These are phyloP conservation scores for Plasmopara viticola DNA, from an alignment of 352 stramenopile species.

Conservation along the genomic window DNA sequence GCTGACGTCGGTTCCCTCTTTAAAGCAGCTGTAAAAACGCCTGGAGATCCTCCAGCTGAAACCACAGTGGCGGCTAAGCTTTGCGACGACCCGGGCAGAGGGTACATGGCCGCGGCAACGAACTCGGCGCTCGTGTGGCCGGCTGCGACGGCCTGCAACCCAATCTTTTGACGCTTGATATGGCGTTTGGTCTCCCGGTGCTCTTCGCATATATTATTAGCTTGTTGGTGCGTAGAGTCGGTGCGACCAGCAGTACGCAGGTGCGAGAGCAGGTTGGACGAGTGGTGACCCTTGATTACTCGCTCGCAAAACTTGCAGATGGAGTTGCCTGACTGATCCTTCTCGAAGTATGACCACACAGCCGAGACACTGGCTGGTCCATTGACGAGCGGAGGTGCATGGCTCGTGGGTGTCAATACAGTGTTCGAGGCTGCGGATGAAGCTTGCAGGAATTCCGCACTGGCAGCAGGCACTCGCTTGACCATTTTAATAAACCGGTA, in stretches of 20 bases:
- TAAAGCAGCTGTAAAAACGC: constrained; percentile 20
- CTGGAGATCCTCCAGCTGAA: constrained; percentile 29
- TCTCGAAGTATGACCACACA: constrained; percentile 82
- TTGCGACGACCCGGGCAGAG: constrained; percentile 28
- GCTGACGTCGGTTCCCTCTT: constrained; percentile 20
- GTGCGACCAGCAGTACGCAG: constrained; percentile 67
- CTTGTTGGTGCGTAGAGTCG: constrained; percentile 64
- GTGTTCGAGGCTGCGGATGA: constrained; percentile 5
- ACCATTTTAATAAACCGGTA: constrained; percentile 39
- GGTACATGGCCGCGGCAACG: constrained; percentile 28
- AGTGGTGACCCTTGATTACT: constrained; percentile 83
- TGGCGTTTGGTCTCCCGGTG: constrained; percentile 74
- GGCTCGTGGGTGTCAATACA: constrained; percentile 3
- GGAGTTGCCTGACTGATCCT: constrained; percentile 67
- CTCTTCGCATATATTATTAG: constrained; percentile 68
- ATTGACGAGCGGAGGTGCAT: constrained; percentile 8
- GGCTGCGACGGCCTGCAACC: constrained; percentile 22
- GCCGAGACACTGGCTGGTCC: constrained; percentile 59
- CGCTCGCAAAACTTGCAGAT: constrained; percentile 81
- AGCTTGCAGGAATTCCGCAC: constrained; percentile 17
- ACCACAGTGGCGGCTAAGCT: constrained; percentile 37
- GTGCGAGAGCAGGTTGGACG: constrained; percentile 75
- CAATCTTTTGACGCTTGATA: constrained; percentile 71
- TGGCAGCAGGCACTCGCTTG: constrained; percentile 12
- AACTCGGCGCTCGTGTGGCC: constrained; percentile 34